phyloP scores from a whole-genome alignment of 306 rosid genomes.

The Mucuna pruriens region DNA sequence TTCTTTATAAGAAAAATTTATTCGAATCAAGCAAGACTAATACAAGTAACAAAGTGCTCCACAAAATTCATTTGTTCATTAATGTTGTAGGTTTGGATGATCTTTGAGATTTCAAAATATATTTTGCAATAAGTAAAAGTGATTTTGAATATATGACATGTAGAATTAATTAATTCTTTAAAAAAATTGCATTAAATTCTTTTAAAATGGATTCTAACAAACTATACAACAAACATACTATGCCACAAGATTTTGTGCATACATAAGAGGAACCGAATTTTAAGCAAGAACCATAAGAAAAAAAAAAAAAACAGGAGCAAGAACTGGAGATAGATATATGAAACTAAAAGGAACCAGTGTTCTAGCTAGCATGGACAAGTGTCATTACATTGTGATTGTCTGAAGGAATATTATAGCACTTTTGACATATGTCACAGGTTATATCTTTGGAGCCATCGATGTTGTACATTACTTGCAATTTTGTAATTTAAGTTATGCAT shows the following conservation, averaged over 20 bases:
- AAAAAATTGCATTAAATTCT: neutral
- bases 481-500: constrained; percentile 25
- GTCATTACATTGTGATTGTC: neutral
- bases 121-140: neutral
- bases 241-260: neutral
- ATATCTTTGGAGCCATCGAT: constrained; percentile 36
- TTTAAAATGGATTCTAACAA: neutral
- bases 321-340: neutral
- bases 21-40: too few species aligned
- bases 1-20: too few species aligned
- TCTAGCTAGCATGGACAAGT: constrained; percentile 16
- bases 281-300: neutral
- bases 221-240: neutral
- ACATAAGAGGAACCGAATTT: neutral
- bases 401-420: constrained; percentile 27
- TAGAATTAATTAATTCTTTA: neutral
- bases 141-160: neutral
- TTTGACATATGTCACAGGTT: constrained; percentile 20
- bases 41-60: too few species aligned
- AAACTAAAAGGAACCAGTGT: constrained; percentile 8
- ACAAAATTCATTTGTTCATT: neutral
- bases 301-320: neutral
- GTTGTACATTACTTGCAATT: neutral
- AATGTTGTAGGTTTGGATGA: neutral
- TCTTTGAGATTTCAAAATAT: neutral